phyloP scores from a whole-genome alignment of 495 filamentous ascomycete genomes.

The Tuber magnatum region DNA sequence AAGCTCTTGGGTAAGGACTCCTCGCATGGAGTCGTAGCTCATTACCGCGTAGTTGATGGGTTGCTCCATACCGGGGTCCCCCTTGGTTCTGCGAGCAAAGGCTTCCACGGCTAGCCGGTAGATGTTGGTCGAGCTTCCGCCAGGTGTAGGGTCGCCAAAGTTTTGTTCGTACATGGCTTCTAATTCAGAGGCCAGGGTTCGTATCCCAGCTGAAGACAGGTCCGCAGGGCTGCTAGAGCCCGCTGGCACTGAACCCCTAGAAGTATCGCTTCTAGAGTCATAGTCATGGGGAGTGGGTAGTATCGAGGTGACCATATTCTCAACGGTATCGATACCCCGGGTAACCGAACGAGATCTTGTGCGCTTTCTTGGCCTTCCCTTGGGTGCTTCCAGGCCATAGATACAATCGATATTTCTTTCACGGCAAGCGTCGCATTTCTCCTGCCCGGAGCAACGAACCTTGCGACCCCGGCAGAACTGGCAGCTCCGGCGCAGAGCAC shows the following conservation, averaged over 20 bases:
- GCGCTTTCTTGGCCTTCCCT: background rate
- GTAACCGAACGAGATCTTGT: background rate
- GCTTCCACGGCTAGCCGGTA: background rate
- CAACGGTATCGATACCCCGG: background rate
- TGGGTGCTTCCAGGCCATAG: constrained; percentile 1
- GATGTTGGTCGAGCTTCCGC: background rate
- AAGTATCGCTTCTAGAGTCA: constrained; percentile 2
- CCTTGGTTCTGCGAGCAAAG: background rate
- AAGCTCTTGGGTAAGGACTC: background rate
- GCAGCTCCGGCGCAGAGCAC: constrained; percentile 1
- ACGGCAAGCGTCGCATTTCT: constrained; percentile 1
- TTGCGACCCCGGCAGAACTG: background rate
- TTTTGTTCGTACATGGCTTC: background rate
- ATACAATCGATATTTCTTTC: constrained; percentile 6
- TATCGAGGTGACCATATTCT: background rate
- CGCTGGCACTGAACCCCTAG: background rate
- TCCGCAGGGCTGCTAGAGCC: background rate
- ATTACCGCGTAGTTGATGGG: background rate
- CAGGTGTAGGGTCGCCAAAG: background rate
- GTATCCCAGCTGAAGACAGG: background rate
- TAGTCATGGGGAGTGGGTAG: background rate
- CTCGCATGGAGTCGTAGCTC: background rate
- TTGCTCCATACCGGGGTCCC: background rate
- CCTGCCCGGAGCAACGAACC: background rate
- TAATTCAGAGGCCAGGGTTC: background rate